Evolutionary conservation across 495 filamentous ascomycete species (phyloP), one percentile per base, ranked within the genome.

Genomic region (Chaetomium cochliodes): DNA sequence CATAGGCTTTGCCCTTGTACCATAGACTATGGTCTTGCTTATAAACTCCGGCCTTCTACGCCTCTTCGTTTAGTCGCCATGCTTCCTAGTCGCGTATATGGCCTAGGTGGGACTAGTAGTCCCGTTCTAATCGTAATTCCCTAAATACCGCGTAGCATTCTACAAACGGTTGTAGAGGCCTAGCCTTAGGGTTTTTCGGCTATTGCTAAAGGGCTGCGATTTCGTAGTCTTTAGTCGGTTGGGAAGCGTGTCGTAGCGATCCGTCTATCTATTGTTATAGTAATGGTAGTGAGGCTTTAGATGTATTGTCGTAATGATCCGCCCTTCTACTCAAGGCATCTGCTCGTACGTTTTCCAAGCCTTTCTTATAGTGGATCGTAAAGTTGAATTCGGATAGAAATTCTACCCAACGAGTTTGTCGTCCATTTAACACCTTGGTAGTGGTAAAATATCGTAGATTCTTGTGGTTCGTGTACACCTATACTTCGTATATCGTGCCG

Each of bases 341-440:
- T 6, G 49, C 52, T 58, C 41, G 30, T 44, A 61, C 16, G 13
- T 65, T 55, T 53, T 70, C 30, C 55, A 25, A 30, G 42, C 68
- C 63, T 15, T 58, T 58, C 16, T 57, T 23, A 59, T 77, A 72
- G 25, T 62, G 28, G 55, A 76, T 73, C 3, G 8, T 7, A 13
- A 79, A 78, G 46, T 79, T 68, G 61, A 74, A 77, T 25, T 60
- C 1, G 0, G 46, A 65, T 6, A 80, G 55, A 52, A 66, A 69
- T 44, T 72, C 55, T 2, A 53, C 44, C 63, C 62, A 77, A 33
- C 62, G 3, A 5, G 63, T 68, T 67, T 77, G 58, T 58, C 65
- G 25, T 26, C 63, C 18, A 46, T 70, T 75, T n/a, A 78, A 51
- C 18, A 50, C 20, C 42, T 73, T 69, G 0, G 47, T 70, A 28